Evolutionary conservation across 2,329 filamentous ascomycete species (phyloP), one percentile per base, ranked within the genome.

Genomic region (Colletotrichum sp.): DNA sequence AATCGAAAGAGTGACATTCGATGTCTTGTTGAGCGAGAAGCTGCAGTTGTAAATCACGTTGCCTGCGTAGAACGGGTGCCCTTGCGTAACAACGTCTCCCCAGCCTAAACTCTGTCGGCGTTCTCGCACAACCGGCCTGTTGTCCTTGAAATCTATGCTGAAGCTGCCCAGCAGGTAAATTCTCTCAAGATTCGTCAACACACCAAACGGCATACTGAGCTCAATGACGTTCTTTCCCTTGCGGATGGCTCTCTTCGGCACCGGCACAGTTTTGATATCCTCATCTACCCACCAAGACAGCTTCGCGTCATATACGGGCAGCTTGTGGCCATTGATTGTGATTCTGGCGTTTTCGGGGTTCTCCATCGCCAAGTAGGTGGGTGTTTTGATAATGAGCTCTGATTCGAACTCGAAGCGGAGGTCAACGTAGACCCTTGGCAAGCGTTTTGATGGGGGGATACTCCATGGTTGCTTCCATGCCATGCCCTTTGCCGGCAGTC

Each of bases 201-300:
- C 67, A 0, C 81, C 81, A 52, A 83, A 83, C 2, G 81, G 78
- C 66, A 81, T 81, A 3, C 69, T 76, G 1, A 83, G 59, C 1
- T 72, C 74, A 4, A 83, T 52, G 5, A 64, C 76, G 5, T 83
- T 81, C 6, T 13, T 66, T 1, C 81, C 82, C 21, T 65, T 71
- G 6, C 77, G 76, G 5, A 83, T 81, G 12, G 67, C 67, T 3
- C 77, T 26, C 6, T 34, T 44, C 9, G 81, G 80, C 8, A 83
- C 71, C 0, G 65, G 30, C 7, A 82, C 44, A 7, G 79, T 81
- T 6, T 76, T 75, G 64, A 83, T 83, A 6, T 74, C 76, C 77
- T 83, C 82, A 21, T 84, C 82, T 4, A 82, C 82, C 82, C 82
- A 84, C 78, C 80, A 84, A 3, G 69, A 39, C 13, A 55, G 4